These are phyloP conservation scores for Pleurotus tuber-regium DNA, from an alignment of 768 basidiomycete genomes.

Conservation along the genomic window DNA sequence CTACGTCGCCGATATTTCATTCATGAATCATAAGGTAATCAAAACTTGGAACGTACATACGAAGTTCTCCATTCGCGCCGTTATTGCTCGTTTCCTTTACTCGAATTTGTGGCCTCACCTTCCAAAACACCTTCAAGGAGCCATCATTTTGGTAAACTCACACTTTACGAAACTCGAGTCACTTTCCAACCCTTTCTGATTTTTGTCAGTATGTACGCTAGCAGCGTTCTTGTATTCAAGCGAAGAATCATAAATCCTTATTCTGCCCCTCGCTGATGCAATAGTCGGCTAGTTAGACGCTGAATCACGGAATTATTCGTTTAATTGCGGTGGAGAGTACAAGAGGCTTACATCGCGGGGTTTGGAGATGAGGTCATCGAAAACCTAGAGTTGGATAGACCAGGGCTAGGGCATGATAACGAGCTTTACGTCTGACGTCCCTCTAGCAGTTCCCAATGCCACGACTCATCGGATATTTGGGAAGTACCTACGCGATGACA, in stretches of 20 bases:
- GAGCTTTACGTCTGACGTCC: neutral
- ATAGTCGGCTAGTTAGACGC: neutral
- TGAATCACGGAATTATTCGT: too few species aligned
- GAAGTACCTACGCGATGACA: neutral
- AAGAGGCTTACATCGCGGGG: neutral
- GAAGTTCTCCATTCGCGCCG: too few species aligned
- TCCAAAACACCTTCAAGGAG: too few species aligned
- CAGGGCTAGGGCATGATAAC: conserved; percentile 5
- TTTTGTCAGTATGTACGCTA: neutral
- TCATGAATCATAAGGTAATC: too few species aligned
- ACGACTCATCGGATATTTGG: neutral
- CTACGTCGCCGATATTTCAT: too few species aligned
- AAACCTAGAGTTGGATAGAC: conserved; percentile 6
- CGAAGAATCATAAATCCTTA: neutral
- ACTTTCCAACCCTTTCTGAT: neutral
- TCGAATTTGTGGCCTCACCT: too few species aligned
- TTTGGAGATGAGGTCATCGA: conserved; percentile 3
- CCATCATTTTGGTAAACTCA: neutral
- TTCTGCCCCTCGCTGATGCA: neutral
- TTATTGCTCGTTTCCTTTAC: too few species aligned
- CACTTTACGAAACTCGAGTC: neutral
- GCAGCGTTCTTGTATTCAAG: neutral
- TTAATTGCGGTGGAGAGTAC: neutral
- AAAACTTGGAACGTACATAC: too few species aligned
- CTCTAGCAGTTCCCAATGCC: too few species aligned